Base-by-base conservation (phyloP, 805 yeast genomes). In the Kluyveromyces wickerhamii region DNA sequence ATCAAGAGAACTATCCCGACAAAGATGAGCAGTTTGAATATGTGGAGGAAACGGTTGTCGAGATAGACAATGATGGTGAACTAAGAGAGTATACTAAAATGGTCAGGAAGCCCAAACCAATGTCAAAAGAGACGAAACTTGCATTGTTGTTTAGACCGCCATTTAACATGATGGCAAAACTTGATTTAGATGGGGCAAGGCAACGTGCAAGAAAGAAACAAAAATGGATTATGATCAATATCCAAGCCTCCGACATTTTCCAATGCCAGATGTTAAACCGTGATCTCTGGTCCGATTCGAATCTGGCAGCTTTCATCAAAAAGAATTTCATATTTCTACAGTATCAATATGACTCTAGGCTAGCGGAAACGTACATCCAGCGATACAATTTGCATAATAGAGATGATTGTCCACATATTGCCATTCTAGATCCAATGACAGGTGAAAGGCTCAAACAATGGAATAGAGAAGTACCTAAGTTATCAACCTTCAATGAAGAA, bases 91-190 rank as follows among this genome's bases (percentile, higher is more conserved):
- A 45, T 29, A 48, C 49, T 4, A 52, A 52, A 37, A 21, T 52
- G 27, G 57, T 57, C 1, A 47, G 45, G 29, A 49, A 41, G 27
- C 48, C 53, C 3, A 49, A 44, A 27, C 29, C 37, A 3, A 40
- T 49, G 29, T 39, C 59, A 2, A 53, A 48, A 42, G 59, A 51
- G 35, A 67, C 76, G 43, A 66, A 94, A 33, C 63, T 92, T 31
- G 96, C 95, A 4, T 71, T 71, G 41, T 65, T 92, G 19, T 92
- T 89, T 59, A 69, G 89, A 41, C 97, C 98, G 0, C 99, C 99
- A 0, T 89, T 85, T 63, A 96, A 89, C 47, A 62, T 92, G 21
- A 86, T 92, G 50, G 67, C 77, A 14, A 75, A 71, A 44, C 43
- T 76, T 12, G 74, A 72, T 35, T 56, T 92, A n/a, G 92, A 84